These are phyloP conservation scores for Phyllosticta citribraziliensis DNA, from an alignment of 2,329 filamentous ascomycete species.

Conservation along the genomic window DNA sequence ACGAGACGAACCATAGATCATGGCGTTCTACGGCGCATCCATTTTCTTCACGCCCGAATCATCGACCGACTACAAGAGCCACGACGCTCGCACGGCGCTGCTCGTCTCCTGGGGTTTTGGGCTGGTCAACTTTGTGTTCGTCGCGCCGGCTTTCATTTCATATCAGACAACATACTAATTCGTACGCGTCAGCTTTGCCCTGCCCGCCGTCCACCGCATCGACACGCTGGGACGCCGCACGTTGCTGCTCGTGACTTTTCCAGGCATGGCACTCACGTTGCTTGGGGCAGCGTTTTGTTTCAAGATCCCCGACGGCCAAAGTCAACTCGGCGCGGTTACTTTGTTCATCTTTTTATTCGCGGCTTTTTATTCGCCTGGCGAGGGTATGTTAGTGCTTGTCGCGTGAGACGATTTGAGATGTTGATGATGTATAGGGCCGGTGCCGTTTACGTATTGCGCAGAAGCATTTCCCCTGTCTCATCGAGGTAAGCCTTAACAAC, in stretches of 20 bases:
- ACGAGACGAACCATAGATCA: constrained; percentile 15
- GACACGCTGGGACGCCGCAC: constrained; percentile 31
- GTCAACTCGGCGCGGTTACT: constrained; percentile 24
- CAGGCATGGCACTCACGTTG: constrained; percentile 39
- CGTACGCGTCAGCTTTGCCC: constrained; percentile 23
- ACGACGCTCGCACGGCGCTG: constrained; percentile 17
- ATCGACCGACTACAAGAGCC: constrained; percentile 23
- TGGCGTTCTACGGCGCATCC: neutral
- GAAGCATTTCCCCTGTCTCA: constrained; percentile 33
- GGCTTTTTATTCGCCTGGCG: constrained; percentile 39
- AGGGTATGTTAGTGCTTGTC: constrained; percentile 14
- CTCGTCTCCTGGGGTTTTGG: constrained; percentile 36
- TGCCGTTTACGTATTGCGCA: constrained; percentile 33
- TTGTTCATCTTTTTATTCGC: constrained; percentile 41
- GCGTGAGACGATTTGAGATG: neutral
- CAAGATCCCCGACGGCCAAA: constrained; percentile 19
- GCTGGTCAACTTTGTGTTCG: constrained; percentile 31
- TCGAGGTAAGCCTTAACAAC: neutral
- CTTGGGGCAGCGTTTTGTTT: constrained; percentile 38
- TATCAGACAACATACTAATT: neutral
- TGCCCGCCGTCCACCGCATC: constrained; percentile 38
- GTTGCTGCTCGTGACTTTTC: constrained; percentile 36
- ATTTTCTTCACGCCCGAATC: neutral
- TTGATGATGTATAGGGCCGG: constrained; percentile 17
- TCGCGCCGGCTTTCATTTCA: neutral